Evolutionary conservation across 768 basidiomycete species (phyloP), one percentile per base, ranked within the genome.

Genomic region (Phylloporus arenicola): DNA sequence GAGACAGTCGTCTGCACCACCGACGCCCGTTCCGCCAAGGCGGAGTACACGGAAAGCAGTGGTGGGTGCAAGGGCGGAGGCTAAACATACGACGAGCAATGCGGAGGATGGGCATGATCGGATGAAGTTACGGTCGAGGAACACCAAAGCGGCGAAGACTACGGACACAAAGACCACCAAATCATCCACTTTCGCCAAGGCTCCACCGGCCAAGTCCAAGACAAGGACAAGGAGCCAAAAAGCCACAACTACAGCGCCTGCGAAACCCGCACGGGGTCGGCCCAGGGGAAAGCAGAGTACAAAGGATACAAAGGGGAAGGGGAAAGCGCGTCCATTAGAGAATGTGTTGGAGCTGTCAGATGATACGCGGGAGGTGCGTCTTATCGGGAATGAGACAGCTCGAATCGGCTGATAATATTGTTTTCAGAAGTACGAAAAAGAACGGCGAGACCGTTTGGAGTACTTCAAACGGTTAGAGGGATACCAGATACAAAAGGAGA

Each of bases 401-500:
- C n/a, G 10, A 37, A 13, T 20, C 11, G 20, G 16, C 37, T 58
- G 39, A 58, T 38, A 0, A 25, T 43, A 4, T 20, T 30, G 9
- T 37, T 25, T 9, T 2, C 43, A 75, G 74, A 72, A 64, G 60
- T 71, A 71, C 60, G 72, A 74, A 19, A 64, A 62, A 37, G 76
- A 77, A 41, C 75, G 78, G n/a, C 70, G 72, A 50, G 80, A 70
- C 6, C 74, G 79, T 22, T 49, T 79, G 35, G 77, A 77, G 37
- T 82, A 80, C 57, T 81, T 81, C 64, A 72, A 72, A 51, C 71
- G 72, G 37, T 54, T 82, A 25, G 74, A 80, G 17, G 71, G 69
- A 7, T 82, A 80, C 53, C 70, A 76, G 54, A 69, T 82, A 33
- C 75, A 75, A 55, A 78, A 77, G 48, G 81, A 82, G 59, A 77